Conservation (phyloP, 305 asterid genomes). For the Coffea humblotiana region DNA sequence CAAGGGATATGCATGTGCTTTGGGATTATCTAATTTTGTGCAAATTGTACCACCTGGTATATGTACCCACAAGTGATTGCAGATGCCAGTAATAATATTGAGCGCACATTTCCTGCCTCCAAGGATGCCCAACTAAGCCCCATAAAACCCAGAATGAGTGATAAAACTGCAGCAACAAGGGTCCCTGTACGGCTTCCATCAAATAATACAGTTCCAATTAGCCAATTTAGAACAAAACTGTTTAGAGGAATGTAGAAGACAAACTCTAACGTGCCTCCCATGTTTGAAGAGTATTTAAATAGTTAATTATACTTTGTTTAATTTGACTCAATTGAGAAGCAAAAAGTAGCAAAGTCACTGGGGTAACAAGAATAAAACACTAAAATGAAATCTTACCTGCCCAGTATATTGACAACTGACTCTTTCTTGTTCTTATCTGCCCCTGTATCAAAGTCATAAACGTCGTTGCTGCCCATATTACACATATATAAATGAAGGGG, state of each 20-base stretch:
- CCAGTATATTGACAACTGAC: conserved; percentile 78
- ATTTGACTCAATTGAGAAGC: not conserved
- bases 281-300: not conserved
- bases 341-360: not conserved
- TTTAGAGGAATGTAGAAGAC: not conserved
- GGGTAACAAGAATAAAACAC: not conserved
- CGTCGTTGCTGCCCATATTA: conserved; percentile 80
- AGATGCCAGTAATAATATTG: conserved; percentile 59
- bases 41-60: conserved; percentile 58
- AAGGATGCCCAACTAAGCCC: conserved; percentile 71
- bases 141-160: conserved; percentile 64
- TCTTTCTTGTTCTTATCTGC: conserved; percentile 97
- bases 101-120: conserved; percentile 61
- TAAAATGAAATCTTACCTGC: conserved; percentile 55
- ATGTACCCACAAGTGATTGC: conserved; percentile 81
- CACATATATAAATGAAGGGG: conserved; percentile 21
- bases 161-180: conserved; percentile 50
- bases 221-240: not conserved
- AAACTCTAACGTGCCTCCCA: not conserved
- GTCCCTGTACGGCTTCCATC: conserved; percentile 76
- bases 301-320: not conserved
- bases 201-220: conserved; percentile 7
- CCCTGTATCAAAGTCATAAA: conserved; percentile 88
- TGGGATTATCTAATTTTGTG: not conserved
- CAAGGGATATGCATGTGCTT: not conserved